Percentiles rank a stretch among this genome's conserved stretches.
phyloP scores from a whole-genome alignment of 208 protist species.

The Novymonas esmeraldas region DNA sequence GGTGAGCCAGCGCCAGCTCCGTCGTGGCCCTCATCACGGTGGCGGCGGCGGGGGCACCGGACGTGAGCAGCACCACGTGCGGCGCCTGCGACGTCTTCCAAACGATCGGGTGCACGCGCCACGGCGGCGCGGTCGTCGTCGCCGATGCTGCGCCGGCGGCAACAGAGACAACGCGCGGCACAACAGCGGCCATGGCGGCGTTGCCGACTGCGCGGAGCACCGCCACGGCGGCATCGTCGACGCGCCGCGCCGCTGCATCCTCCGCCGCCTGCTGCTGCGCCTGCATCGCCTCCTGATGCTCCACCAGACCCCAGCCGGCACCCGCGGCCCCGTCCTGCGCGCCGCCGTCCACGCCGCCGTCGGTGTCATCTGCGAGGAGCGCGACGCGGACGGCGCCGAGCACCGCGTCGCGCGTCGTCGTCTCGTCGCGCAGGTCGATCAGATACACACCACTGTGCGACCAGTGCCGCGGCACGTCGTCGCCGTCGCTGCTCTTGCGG shows the following conservation, averaged over 20 bases:
- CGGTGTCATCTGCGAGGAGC: not conserved
- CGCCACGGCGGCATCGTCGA: constrained; percentile 50
- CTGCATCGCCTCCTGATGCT: constrained; percentile 27
- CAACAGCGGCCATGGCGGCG: constrained; percentile 45
- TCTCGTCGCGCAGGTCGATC: constrained; percentile 46
- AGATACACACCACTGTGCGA: constrained; percentile 51
- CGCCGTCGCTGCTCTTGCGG: not conserved
- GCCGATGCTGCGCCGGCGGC: not conserved
- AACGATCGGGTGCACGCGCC: constrained; percentile 33
- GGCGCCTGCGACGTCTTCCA: constrained; percentile 32
- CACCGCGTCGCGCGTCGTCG: constrained; percentile 25
- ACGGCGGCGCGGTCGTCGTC: constrained; percentile 1
- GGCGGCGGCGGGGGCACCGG: constrained; percentile 3
- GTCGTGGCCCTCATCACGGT: too few species aligned
- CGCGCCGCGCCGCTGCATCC: constrained; percentile 30
- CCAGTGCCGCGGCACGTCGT: constrained; percentile 18
- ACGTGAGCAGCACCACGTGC: constrained; percentile 44
- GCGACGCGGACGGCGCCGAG: constrained; percentile 60
- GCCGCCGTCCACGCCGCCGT: not conserved
- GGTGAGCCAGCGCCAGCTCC: constrained; percentile 31
- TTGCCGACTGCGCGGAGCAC: constrained; percentile 48
- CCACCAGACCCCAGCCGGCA: constrained; percentile 28
- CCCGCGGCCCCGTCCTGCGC: not conserved
- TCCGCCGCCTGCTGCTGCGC: constrained; percentile 23
- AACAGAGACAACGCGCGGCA: not conserved